Evolutionary conservation across 192 early-diverging fungal genomes (phyloP).

Genomic region (Coemansia sp.): DNA sequence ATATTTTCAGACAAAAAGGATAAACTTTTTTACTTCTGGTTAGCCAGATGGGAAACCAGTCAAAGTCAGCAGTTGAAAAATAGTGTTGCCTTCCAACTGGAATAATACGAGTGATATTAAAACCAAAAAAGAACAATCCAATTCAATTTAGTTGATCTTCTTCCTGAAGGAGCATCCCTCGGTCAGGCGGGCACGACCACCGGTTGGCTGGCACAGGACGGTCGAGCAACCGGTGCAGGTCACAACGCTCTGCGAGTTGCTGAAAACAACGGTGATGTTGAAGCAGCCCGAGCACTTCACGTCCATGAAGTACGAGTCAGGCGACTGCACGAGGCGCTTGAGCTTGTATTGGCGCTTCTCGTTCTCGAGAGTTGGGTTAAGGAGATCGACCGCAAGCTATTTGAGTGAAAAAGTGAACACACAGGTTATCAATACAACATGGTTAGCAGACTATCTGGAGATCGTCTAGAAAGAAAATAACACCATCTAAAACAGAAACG

Average conservation of each 20-base stretch:
- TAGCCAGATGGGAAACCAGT: no score
- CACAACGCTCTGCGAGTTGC: constrained; percentile 98
- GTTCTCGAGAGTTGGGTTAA: constrained; percentile 80
- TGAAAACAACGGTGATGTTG: constrained; percentile 98
- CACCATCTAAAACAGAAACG: no score
- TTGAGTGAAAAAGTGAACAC: neutral
- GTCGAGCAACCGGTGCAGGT: constrained; percentile 93
- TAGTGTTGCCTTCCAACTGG: neutral
- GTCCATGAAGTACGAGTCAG: constrained; percentile 99
- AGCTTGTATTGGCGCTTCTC: constrained; percentile 90
- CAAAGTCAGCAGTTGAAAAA: neutral
- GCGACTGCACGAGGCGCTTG: constrained; percentile 94
- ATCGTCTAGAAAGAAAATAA: no score
- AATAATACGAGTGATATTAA: constrained; percentile 1
- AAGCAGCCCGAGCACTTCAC: constrained; percentile 97
- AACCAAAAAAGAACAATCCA: neutral
- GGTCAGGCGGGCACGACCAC: constrained; percentile 96
- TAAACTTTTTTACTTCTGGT: no score
- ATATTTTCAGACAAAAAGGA: no score
- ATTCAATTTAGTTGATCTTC: constrained; percentile 64
- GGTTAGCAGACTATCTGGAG: neutral
- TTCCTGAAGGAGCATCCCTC: constrained; percentile 88
- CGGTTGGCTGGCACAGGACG: constrained; percentile 98
- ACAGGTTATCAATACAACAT: neutral
- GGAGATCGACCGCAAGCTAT: constrained; percentile 90